A percentile compares a stretch with the other conserved stretches of the same genome.
Conservation (phyloP, 768 basidiomycete genomes). For the Tremella fuciformis region DNA sequence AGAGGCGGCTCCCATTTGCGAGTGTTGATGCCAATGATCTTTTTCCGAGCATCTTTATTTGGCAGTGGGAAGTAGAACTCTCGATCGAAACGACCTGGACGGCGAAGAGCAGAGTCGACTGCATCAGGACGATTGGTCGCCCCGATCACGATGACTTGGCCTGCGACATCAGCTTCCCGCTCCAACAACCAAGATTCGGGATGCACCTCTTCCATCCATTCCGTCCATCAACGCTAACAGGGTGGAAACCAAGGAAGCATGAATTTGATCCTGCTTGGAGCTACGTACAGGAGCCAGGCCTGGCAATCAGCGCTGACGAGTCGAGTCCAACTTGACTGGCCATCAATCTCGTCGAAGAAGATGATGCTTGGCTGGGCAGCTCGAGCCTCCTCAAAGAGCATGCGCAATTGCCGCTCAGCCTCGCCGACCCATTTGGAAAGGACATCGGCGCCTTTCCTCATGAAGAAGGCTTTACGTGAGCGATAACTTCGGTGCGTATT, state of each 20-base stretch:
- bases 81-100: constrained; percentile 93
- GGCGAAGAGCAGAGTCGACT: constrained; percentile 89
- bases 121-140: constrained; percentile 97
- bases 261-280: constrained; percentile 98
- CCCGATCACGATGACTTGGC: constrained; percentile 95
- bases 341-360: constrained; percentile 99
- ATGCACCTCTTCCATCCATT: constrained; percentile 83
- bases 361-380: constrained; percentile 93
- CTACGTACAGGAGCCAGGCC: constrained; percentile 90
- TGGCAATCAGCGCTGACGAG: constrained; percentile 15
- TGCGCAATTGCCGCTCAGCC: constrained; percentile 89
- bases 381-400: constrained; percentile 92
- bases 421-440: constrained; percentile 99
- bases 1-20: constrained; percentile 83
- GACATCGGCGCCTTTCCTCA: constrained; percentile 98
- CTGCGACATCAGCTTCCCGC: constrained; percentile 23
- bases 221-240: constrained; percentile 97
- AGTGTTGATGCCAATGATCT: constrained; percentile 87
- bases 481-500: not conserved
- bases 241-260: constrained; percentile 94
- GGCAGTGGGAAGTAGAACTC: constrained; percentile 98
- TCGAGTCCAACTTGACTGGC: constrained; percentile 47
- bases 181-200: not conserved
- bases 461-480: constrained; percentile 77
- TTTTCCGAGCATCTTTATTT: constrained; percentile 74